Conservation (phyloP, 2,329 filamentous ascomycete species). For the Fusarium beomiforme region DNA sequence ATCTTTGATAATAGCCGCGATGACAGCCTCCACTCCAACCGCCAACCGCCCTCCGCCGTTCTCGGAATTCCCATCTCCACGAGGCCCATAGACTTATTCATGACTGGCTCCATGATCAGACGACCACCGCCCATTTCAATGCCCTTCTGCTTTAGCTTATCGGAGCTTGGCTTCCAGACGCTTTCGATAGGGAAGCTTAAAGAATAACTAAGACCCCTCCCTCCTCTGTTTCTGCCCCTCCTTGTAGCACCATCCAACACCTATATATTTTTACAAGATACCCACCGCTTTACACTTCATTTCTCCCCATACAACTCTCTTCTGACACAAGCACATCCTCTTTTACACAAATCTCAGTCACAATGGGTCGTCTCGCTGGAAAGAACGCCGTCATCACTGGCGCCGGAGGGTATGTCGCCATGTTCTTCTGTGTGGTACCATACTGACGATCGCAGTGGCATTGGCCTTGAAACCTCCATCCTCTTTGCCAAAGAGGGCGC, state of each 20-base stretch:
- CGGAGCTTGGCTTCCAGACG: slow-evolving; percentile 29
- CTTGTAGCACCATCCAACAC: slow-evolving; percentile 8
- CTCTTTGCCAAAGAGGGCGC: slow-evolving; percentile 91
- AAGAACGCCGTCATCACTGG: slow-evolving; percentile 81
- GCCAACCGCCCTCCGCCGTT: slow-evolving; percentile 30
- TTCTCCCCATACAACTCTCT: neutral
- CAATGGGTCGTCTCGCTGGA: slow-evolving; percentile 62
- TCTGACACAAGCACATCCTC: slow-evolving; percentile 1
- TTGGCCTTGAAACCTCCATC: slow-evolving; percentile 90
- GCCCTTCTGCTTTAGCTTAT: slow-evolving; percentile 27
- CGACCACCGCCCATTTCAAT: slow-evolving; percentile 1
- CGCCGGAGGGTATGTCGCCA: slow-evolving; percentile 78
- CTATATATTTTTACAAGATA: slow-evolving; percentile 11
- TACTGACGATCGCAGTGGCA: slow-evolving; percentile 69
- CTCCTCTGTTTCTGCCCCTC: neutral
- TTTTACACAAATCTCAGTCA: slow-evolving; percentile 41
- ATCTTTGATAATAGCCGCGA: slow-evolving; percentile 31
- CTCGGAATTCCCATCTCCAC: slow-evolving; percentile 23
- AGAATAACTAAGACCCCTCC: slow-evolving; percentile 3
- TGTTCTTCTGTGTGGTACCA: neutral
- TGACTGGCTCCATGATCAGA: slow-evolving; percentile 21
- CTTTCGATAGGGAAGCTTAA: slow-evolving; percentile 19
- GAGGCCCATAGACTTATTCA: slow-evolving; percentile 1
- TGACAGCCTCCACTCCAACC: slow-evolving; percentile 20
- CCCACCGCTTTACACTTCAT: neutral